phyloP scores from a whole-genome alignment of 257 asterid genomes.

The Penstemon davidsonii region DNA sequence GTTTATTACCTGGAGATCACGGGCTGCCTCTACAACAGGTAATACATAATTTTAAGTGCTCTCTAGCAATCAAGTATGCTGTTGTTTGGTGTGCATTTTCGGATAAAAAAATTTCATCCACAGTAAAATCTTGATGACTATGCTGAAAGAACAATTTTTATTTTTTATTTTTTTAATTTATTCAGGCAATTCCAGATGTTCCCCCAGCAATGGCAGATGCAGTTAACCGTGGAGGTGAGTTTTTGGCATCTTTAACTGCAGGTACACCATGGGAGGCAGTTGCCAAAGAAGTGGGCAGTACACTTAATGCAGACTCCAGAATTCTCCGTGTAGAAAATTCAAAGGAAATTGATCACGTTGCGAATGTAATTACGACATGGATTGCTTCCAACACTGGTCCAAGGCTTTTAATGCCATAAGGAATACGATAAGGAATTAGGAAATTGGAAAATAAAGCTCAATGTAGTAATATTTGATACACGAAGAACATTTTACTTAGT shows the following conservation, averaged over 20 bases:
- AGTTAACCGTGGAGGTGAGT: conserved; percentile 84
- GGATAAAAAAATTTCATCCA: neutral
- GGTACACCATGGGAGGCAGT: conserved; percentile 97
- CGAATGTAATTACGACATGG: conserved; percentile 67
- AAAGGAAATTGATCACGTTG: conserved; percentile 69
- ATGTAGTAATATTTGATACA: no score
- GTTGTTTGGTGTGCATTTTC: neutral
- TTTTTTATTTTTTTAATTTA: neutral
- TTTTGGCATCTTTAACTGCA: conserved; percentile 68
- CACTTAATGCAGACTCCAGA: conserved; percentile 55
- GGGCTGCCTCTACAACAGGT: conserved; percentile 97
- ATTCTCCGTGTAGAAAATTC: conserved; percentile 53
- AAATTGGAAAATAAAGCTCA: no score
- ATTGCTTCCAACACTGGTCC: conserved; percentile 64
- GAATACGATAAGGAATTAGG: neutral
- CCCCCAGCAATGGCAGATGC: conserved; percentile 96
- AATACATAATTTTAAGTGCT: conserved; percentile 5
- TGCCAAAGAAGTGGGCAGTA: conserved; percentile 71
- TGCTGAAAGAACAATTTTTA: conserved; percentile 4
- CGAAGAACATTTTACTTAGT: no score
- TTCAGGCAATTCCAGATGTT: conserved; percentile 81
- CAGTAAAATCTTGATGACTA: neutral
- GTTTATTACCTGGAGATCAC: conserved; percentile 87
- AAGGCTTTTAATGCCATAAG: conserved; percentile 42
- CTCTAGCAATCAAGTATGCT: conserved; percentile 5